phyloP scores from a whole-genome alignment of 495 filamentous ascomycete genomes.

The Neurospora sp. region DNA sequence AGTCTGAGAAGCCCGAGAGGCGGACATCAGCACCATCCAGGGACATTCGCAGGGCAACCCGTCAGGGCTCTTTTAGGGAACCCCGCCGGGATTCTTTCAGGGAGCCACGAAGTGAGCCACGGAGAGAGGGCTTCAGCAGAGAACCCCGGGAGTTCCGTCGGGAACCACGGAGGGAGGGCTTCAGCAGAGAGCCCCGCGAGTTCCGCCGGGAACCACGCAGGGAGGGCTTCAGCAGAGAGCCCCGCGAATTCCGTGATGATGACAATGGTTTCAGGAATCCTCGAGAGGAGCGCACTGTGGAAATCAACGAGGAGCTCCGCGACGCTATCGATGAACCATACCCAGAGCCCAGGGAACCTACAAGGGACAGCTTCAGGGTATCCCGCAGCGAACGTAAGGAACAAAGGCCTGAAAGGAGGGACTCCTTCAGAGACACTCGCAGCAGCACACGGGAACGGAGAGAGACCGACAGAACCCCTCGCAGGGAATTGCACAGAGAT shows the following conservation, averaged over 20 bases:
- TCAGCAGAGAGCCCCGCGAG: background rate
- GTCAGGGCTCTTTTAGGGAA: background rate
- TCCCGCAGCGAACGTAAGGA: background rate
- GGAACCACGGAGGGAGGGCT: background rate
- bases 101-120: background rate
- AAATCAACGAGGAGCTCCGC: background rate
- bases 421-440: background rate
- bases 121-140: background rate
- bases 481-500: background rate
- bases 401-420: background rate
- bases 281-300: background rate
- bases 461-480: background rate
- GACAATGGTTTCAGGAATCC: background rate
- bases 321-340: background rate
- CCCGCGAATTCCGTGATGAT: background rate
- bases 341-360: background rate
- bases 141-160: background rate
- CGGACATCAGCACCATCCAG: background rate
- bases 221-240: constrained; percentile 1
- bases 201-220: background rate
- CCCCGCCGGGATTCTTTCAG: background rate
- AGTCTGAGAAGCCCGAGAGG: background rate
- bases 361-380: background rate
- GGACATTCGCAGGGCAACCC: background rate
- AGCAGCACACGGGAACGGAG: background rate